Evolutionary conservation across 148 eudicot genomes (phyloP).

Genomic region (Tetragonia tetragonoides): DNA sequence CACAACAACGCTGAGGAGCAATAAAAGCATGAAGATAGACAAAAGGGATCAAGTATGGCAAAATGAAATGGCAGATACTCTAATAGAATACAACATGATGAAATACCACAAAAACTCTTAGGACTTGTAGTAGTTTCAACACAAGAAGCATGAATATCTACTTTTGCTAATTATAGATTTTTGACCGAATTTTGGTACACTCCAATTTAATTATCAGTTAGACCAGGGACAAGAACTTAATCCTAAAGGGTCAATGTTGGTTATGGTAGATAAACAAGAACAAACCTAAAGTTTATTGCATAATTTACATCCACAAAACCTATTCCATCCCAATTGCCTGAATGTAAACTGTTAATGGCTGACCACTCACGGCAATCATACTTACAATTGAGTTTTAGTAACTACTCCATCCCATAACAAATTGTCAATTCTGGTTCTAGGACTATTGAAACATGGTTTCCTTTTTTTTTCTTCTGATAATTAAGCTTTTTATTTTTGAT

Average conservation of each 20-base stretch:
- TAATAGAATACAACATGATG: background rate
- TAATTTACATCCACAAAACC: slow-evolving; percentile 1
- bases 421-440: no score
- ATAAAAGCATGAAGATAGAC: background rate
- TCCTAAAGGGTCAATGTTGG: background rate
- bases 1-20: no score
- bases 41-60: background rate
- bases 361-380: no score
- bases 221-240: background rate
- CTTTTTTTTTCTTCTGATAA: no score
- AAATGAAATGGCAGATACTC: background rate
- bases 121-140: background rate
- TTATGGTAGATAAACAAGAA: background rate
- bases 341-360: background rate
- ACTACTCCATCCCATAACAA: no score
- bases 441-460: no score
- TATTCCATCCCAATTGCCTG: background rate
- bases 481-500: no score
- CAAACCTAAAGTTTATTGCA: background rate
- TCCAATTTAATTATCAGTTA: background rate
- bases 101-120: background rate
- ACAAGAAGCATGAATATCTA: no score
- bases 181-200: background rate
- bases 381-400: no score
- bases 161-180: background rate